These are phyloP conservation scores for Cercospora janseana DNA, from an alignment of 2,329 filamentous ascomycete genomes.

Conservation along the genomic window DNA sequence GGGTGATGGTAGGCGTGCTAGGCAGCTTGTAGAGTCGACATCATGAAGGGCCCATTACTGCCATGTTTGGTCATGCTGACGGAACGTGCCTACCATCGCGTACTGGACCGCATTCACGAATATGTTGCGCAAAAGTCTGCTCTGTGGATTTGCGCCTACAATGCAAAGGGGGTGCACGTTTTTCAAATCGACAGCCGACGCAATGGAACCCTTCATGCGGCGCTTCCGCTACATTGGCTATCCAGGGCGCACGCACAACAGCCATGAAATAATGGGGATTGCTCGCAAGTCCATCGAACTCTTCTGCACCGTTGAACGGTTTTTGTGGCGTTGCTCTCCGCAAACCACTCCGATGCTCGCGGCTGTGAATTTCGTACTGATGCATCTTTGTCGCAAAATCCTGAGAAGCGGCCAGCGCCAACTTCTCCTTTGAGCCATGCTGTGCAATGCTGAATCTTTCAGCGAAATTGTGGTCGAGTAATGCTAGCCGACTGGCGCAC, in stretches of 20 bases:
- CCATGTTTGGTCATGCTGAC: not conserved
- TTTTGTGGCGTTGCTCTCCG: not conserved
- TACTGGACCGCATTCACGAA: not conserved
- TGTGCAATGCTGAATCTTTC: constrained; percentile 16
- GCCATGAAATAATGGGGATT: not conserved
- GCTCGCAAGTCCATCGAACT: not conserved
- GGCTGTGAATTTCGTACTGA: not conserved
- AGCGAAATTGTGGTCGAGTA: constrained; percentile 19
- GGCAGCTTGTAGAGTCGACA: not conserved
- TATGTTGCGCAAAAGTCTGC: not conserved
- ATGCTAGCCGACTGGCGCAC: not conserved
- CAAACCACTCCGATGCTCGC: not conserved
- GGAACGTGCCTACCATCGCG: not conserved
- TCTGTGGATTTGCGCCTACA: not conserved
- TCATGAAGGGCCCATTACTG: not conserved
- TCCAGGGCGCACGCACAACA: not conserved
- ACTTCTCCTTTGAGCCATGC: constrained; percentile 19
- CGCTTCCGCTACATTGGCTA: not conserved
- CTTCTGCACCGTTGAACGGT: not conserved
- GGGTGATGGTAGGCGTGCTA: not conserved
- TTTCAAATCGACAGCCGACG: not conserved
- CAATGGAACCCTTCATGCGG: not conserved
- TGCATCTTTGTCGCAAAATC: not conserved
- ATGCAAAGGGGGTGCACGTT: not conserved
- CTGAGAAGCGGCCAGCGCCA: constrained; percentile 11